phyloP scores from a whole-genome alignment of 805 yeast species.

The Cyberlindnera bimundalis region DNA sequence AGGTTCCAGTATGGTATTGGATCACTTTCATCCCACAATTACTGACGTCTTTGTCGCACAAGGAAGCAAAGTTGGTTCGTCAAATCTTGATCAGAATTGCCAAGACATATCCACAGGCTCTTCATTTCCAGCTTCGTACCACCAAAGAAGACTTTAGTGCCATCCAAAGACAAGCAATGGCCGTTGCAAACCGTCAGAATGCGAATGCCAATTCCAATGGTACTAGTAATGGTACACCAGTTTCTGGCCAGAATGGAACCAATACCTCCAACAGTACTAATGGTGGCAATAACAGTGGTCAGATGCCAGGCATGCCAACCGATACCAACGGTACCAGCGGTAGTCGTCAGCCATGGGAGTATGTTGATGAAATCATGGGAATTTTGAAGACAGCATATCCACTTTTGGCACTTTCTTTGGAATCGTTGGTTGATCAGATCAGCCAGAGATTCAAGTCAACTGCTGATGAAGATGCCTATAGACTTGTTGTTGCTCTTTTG shows the following conservation, averaged over 20 bases:
- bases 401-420: constrained; percentile 83
- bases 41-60: constrained; percentile 82
- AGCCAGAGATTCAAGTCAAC: constrained; percentile 89
- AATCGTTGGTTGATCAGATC: constrained; percentile 93
- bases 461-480: constrained; percentile 93
- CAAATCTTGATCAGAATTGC: constrained; percentile 89
- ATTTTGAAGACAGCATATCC: constrained; percentile 97
- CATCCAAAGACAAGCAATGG: constrained; percentile 70
- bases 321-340: constrained; percentile 6
- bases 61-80: constrained; percentile 86
- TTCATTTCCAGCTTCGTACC: constrained; percentile 93
- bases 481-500: constrained; percentile 85
- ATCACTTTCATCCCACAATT: constrained; percentile 94
- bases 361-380: constrained; percentile 89
- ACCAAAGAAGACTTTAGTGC: constrained; percentile 92
- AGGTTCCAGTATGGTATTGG: constrained; percentile 99
- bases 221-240: constrained; percentile 1
- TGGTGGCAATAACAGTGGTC: neutral
- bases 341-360: constrained; percentile 85
- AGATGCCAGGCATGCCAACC: neutral
- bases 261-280: constrained; percentile 2
- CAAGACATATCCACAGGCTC: constrained; percentile 94
- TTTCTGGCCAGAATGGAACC: constrained; percentile 1
- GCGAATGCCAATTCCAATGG: constrained; percentile 10
- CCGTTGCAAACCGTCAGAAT: constrained; percentile 38